Evolutionary conservation across 2,329 filamentous ascomycete genomes (phyloP).

Genomic region (Aureobasidium sp.): DNA sequence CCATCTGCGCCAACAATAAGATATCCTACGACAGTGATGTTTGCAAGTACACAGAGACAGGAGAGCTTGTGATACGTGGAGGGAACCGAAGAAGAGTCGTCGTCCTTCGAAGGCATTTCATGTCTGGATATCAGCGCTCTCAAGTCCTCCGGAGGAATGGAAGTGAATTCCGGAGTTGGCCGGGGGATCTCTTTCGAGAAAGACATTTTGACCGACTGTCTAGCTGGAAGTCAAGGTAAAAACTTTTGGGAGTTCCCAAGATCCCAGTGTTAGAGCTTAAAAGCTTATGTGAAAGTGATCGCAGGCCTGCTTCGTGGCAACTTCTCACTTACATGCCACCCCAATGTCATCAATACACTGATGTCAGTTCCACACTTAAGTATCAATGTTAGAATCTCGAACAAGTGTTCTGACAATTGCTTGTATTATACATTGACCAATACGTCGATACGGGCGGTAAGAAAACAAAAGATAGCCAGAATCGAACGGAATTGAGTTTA

Average conservation of each 20-base stretch:
- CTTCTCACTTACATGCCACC: no score
- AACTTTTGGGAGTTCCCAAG: not conserved
- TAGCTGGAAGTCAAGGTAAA: not conserved
- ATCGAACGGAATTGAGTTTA: no score
- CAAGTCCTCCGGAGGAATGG: not conserved
- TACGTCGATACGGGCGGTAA: no score
- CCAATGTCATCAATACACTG: no score
- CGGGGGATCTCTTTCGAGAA: not conserved
- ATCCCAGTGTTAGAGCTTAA: not conserved
- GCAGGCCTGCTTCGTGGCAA: not conserved
- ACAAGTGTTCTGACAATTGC: no score
- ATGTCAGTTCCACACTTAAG: no score
- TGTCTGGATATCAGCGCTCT: not conserved
- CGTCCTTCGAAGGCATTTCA: not conserved
- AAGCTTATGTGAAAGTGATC: not conserved
- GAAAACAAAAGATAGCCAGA: no score
- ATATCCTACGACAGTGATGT: not conserved
- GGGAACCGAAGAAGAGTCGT: not conserved
- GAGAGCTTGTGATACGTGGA: not conserved
- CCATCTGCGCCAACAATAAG: not conserved
- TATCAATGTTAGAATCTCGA: no score
- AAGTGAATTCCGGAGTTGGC: not conserved
- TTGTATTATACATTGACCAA: no score
- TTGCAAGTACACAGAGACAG: not conserved
- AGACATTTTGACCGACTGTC: not conserved